Conservation (phyloP, 1,139 yeast genomes). For the Yamadazyma sp. region DNA sequence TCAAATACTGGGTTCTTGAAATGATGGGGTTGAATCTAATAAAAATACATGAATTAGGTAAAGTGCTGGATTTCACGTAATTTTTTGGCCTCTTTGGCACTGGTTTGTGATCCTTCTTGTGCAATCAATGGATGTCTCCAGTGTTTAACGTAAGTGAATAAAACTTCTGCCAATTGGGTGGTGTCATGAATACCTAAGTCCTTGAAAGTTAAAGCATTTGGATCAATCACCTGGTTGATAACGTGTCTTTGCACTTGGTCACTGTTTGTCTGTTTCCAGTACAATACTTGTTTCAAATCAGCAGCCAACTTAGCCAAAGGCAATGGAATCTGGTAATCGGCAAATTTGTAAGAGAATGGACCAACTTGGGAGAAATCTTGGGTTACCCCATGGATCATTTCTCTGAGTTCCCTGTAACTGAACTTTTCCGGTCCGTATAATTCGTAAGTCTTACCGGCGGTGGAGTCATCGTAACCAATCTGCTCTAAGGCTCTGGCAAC, state of each 20-base stretch:
- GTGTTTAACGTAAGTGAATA: conserved; percentile 63
- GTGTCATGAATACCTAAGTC: conserved; percentile 72
- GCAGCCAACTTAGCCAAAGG: conserved; percentile 47
- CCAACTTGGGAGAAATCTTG: conserved; percentile 58
- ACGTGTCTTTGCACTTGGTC: conserved; percentile 79
- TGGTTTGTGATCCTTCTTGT: conserved; percentile 47
- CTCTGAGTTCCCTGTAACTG: conserved; percentile 65
- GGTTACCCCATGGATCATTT: conserved; percentile 66
- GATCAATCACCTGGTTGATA: conserved; percentile 65
- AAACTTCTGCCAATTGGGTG: conserved; percentile 65
- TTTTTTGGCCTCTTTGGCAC: conserved; percentile 42
- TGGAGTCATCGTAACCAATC: conserved; percentile 80
- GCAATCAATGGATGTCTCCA: conserved; percentile 55
- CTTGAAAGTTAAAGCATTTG: conserved; percentile 61
- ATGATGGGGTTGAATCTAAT: too few relatives aligned
- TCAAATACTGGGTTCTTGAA: too few relatives aligned
- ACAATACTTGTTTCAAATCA: conserved; percentile 51
- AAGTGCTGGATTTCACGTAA: conserved; percentile 51
- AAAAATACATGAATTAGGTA: conserved; percentile 14
- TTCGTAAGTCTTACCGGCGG: conserved; percentile 76
- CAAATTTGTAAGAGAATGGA: conserved; percentile 41
- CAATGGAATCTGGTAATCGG: conserved; percentile 32
- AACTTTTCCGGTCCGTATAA: conserved; percentile 71
- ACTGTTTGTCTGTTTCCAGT: conserved; percentile 71
- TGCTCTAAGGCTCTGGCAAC: conserved; percentile 78